phyloP scores from a whole-genome alignment of 257 asterid genomes.

The Thymus quinquecostatus region DNA sequence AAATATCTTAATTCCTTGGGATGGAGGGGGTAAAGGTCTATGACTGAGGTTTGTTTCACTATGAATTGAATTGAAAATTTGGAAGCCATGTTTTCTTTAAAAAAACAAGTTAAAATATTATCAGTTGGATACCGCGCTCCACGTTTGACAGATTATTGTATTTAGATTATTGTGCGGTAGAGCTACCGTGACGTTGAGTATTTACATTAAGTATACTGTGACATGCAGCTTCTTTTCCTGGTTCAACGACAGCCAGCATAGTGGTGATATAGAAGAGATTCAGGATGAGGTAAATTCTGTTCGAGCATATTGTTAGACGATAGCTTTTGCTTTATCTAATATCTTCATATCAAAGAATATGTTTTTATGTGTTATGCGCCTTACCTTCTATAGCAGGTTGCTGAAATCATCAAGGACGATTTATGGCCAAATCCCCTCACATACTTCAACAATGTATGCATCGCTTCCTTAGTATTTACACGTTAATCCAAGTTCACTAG shows the following conservation, averaged over 20 bases:
- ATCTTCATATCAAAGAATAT: background rate
- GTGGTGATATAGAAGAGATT: conserved; percentile 70
- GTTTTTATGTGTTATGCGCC: background rate
- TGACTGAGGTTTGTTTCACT: background rate
- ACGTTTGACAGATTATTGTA: background rate
- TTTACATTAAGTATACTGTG: conserved; percentile 28
- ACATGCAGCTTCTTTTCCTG: conserved; percentile 87
- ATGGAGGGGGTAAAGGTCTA: no score
- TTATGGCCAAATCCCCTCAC: conserved; percentile 75
- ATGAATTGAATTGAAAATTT: conserved; percentile 26
- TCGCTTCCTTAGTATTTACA: conserved; percentile 16
- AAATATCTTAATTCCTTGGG: no score
- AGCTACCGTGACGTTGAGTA: conserved; percentile 6
- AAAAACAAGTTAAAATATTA: background rate
- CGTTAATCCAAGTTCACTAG: conserved; percentile 12
- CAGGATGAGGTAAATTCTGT: conserved; percentile 73
- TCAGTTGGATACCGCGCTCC: no score
- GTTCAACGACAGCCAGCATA: conserved; percentile 66
- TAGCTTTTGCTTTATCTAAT: conserved; percentile 9
- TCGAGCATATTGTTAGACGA: background rate
- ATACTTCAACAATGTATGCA: conserved; percentile 55
- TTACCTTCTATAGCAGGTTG: conserved; percentile 53
- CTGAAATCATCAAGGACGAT: conserved; percentile 77
- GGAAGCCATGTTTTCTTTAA: background rate
- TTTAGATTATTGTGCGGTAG: background rate